phyloP scores from a whole-genome alignment of 345 rosid genomes.

The Mallotus nudiflorus region DNA sequence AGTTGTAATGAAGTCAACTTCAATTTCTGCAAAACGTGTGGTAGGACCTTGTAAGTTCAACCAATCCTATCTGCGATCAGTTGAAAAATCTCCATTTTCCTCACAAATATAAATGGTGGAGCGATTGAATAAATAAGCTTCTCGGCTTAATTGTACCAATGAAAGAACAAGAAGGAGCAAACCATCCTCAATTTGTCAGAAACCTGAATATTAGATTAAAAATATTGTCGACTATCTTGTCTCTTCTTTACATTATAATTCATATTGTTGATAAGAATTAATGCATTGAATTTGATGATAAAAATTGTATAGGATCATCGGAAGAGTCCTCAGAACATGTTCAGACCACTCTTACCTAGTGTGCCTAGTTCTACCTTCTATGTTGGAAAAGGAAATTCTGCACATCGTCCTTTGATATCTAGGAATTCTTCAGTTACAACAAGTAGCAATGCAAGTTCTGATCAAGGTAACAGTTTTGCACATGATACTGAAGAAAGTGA shows the following conservation, averaged over 20 bases:
- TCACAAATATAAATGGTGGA: too few species aligned
- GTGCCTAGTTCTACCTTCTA: conserved; percentile 88
- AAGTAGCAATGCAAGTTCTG: conserved; percentile 66
- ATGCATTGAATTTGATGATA: too few species aligned
- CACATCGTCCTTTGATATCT: conserved; percentile 56
- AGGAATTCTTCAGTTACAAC: conserved; percentile 70
- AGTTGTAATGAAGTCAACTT: background rate
- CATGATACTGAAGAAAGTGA: conserved; percentile 59
- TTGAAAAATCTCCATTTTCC: background rate
- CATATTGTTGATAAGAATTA: too few species aligned
- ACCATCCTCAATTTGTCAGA: background rate
- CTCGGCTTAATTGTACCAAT: background rate
- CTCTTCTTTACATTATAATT: background rate
- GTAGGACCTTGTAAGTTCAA: background rate
- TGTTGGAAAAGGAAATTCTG: conserved; percentile 62
- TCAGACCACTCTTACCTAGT: conserved; percentile 95
- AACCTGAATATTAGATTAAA: too few species aligned
- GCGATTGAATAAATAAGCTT: background rate
- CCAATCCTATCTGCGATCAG: background rate
- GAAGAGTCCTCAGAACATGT: conserved; percentile 94
- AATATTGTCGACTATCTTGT: background rate
- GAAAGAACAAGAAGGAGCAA: background rate
- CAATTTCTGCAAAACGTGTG: background rate
- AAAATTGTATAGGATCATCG: conserved; percentile 66
- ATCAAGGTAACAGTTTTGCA: conserved; percentile 51